Base-by-base conservation (phyloP, 305 asterid species). In the Solanum hybrid region DNA sequence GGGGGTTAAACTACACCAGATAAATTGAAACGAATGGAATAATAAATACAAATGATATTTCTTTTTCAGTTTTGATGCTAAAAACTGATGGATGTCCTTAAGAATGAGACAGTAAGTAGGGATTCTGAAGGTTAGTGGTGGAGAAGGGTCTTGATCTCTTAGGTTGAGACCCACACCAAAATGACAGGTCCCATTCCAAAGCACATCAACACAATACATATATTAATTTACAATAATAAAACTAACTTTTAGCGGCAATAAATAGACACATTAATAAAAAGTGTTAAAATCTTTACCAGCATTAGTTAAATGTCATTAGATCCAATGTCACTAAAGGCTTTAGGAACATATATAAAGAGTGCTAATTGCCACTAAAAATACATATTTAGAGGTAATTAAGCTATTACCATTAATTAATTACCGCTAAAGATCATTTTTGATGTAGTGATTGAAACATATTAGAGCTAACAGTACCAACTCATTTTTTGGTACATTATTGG, bases 31-130 rank as follows among this genome's bases (percentile, higher is more conserved):
- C 1, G 0, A 75, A 75, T 31, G 24, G 7, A 75, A 75, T 31
- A 75, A 7, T 7, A 31, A 75, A 75, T 75, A 29, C 24, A 75
- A 75, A 75, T 56, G 89, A 75, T 45, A 91, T 64, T 88, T 89
- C 72, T 51, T 72, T 75, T 88, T 87, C 88, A 36, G 86, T 75
- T 85, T 80, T 88, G 88, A 87, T 90, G 90, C 91, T 92, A 91
- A 71, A 86, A 37, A 4, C 77, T 34, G 78, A 66, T 60, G 77
- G n/a, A 87, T 93, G 92, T 87, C 93, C 91, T 90, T 89, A 60
- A 87, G 64, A 85, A 91, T 86, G 90, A 93, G 94, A 92, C 92
- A 88, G 75, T 5, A 90, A 88, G 90, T 89, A 89, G 71, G 87
- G 87, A 38, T 86, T 60, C 73, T 86, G 90, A 89, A 91, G 89